Evolutionary conservation across 2,329 filamentous ascomycete genomes (phyloP), one percentile per base, ranked within the genome.

Genomic region (Colletotrichum sp.): DNA sequence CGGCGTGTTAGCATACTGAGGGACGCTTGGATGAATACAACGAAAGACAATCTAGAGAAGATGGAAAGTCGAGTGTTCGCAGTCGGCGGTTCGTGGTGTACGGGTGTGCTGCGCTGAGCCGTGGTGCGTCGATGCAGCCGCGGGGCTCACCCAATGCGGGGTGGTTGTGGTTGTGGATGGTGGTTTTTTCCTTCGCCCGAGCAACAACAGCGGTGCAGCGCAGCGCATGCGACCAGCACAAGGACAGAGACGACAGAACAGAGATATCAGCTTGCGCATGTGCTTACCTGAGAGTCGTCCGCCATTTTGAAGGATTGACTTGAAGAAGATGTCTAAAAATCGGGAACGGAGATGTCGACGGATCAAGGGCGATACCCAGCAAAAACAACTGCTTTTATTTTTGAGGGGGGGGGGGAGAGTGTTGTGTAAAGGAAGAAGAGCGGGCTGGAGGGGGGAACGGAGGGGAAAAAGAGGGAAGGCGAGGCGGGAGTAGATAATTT

Each of bases 241-340:
- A 65, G 55, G 67, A 63, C 69, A 65, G 69, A 68, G 72, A 63
- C 72, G 63, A 52, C n/a, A n/a, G 43, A 21, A 52, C n/a, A 52
- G 43, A 52, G 43, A 52, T 21, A 24, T 52, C 43, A 72, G 63
- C 78, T 71, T 67, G 66, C 60, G 72, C 64, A 69, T 72, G 57
- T 55, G 60, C 89, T 87, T 87, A 91, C 90, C 83, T 90, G 83
- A 78, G 83, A 82, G 79, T 86, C 89, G 79, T 91, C 90, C 82
- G 90, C 85, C 90, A 92, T 92, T 82, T 86, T 91, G 89, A 88
- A 84, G 84, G 84, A 84, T 85, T 87, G 77, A 78, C 78, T 77
- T 57, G 71, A 77, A 78, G 78, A 77, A 69, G 72, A 77, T 78
- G 78, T 72, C 75, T 77, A 78, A 76, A 78, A 75, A 76, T 79